Evolutionary conservation across 2,329 filamentous ascomycete genomes (phyloP), one percentile per base, ranked within the genome.

Genomic region (Cladorrhinum sp.): DNA sequence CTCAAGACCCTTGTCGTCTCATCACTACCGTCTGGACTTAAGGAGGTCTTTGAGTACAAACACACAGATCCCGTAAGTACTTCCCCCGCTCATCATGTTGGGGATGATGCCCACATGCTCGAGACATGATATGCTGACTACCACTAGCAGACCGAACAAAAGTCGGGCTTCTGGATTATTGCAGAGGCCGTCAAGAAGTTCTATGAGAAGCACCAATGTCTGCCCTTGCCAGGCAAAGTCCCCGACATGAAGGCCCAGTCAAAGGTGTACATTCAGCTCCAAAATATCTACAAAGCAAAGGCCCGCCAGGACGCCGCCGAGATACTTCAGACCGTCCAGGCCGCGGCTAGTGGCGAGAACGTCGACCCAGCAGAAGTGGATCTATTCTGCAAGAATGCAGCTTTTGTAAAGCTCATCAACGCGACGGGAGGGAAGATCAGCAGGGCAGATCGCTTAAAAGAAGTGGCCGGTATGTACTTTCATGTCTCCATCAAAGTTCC

Each of bases 241-340:
- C 95, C 96, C 1, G 95, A 99, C 73, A 99, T 99, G 95, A 99
- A 99, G 78, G 92, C 95, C 2, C 85, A 93, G 71, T 96, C 93
- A 2, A 85, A 82, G 59, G 89, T 96, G 64, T 99, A 99, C 77
- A 89, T 99, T 66, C 82, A 87, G 68, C 82, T 99, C 12, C 95
- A 98, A 73, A 93, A 90, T 68, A 85, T 98, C 62, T 99, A 98
- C 84, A 97, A 96, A 76, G 76, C 80, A 22, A 96, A 96, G 74
- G 92, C 95, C 49, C 86, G 89, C 32, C 79, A 84, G 69, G 95
- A 99, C 69, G 79, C 88, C 13, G 83, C 85, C 27, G 89, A 96
- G 73, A 89, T 98, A 2, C 76, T 92, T 2, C 76, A 80, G 12
- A 85, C 76, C 12, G 87, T 92, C 48, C 85, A 85, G 51, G 74